Conservation (phyloP, 331 rosid genomes). For the Dryas integrifolia region DNA sequence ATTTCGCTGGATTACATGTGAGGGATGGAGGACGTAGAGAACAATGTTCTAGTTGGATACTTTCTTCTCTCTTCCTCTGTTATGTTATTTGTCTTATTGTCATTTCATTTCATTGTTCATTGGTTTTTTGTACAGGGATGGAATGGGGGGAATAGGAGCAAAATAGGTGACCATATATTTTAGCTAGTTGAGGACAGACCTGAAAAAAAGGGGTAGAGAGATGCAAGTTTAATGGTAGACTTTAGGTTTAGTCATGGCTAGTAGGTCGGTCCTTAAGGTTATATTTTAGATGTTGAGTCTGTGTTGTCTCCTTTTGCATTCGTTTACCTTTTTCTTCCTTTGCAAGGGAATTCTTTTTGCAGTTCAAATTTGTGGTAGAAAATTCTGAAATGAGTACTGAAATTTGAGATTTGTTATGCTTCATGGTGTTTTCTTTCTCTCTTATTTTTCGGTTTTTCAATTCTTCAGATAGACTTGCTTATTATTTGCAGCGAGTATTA, state of each 20-base stretch:
- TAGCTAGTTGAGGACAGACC: conserved; percentile 64
- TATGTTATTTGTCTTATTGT: conserved; percentile 47
- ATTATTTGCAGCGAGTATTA: neutral
- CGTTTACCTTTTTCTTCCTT: conserved; percentile 42
- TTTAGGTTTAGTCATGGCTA: conserved; percentile 55
- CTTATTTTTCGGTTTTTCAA: neutral
- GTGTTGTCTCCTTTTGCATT: conserved; percentile 50
- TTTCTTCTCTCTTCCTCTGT: conserved; percentile 33
- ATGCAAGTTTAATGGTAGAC: conserved; percentile 66
- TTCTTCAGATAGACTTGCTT: neutral
- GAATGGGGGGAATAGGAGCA: conserved; percentile 59
- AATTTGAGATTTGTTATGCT: conserved; percentile 49
- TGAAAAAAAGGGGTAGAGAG: conserved; percentile 36
- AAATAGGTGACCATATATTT: conserved; percentile 57
- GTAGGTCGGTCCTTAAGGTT: conserved; percentile 52
- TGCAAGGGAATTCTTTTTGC: conserved; percentile 92
- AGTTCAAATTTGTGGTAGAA: conserved; percentile 79
- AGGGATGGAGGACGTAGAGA: conserved; percentile 32
- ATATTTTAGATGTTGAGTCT: conserved; percentile 49
- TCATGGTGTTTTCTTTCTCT: conserved; percentile 7
- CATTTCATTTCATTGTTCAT: conserved; percentile 63
- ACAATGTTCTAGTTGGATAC: conserved; percentile 31
- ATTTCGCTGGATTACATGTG: conserved; percentile 71
- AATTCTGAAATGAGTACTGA: conserved; percentile 63
- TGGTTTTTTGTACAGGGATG: conserved; percentile 87